Base-by-base conservation (phyloP, 2,329 filamentous ascomycete genomes). In the Pseudogymnoascus sp. region DNA sequence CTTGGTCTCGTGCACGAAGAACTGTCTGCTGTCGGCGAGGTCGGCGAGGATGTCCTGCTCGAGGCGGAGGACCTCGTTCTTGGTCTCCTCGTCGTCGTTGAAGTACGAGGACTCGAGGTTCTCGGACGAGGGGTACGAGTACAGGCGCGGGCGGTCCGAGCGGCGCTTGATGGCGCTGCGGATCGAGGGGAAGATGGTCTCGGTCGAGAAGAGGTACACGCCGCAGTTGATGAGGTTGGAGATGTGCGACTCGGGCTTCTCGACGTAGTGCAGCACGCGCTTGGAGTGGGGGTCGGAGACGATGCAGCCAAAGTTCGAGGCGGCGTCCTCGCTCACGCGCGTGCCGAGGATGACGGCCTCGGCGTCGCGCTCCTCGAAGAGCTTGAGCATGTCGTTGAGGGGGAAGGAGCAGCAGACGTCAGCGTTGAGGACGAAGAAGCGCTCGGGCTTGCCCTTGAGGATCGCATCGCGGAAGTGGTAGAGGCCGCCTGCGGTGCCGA, bases 381-480 rank as follows among this genome's bases (percentile, higher is more conserved):
- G 83, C 75, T 88, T 88, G 67, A 97, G 88, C 94, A 99, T 97
- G 76, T 97, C 92, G 68, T 87, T 88, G 64, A 99, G 84, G 5
- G 94, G 94, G 82, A 97, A 99, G 22, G 92, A 96, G 80, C 94
- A 97, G 88, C 94, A 99, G 68, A 97, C 93, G 75, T 97, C 94
- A 70, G 92, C 93, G 76, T 99, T 99, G 73, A 97, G 83, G 63
- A 99, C 94, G 75, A 99, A 97, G 79, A 97, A 91, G 72, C 91
- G 88, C 76, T 97, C 92, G 39, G 94, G 94, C 67, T 88, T 86
- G 73, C 93, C 92, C 81, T 97, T 97, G 75, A 97, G 86, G 73
- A 99, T 97, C 68, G 91, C 91, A 84, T 99, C 94, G 74, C 94
- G 91, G 86, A 99, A 97, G 80, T 97, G 94, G 83, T 97, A 99